Evolutionary conservation across 306 rosid genomes (phyloP).

Genomic region (Gleditsia sinensis): DNA sequence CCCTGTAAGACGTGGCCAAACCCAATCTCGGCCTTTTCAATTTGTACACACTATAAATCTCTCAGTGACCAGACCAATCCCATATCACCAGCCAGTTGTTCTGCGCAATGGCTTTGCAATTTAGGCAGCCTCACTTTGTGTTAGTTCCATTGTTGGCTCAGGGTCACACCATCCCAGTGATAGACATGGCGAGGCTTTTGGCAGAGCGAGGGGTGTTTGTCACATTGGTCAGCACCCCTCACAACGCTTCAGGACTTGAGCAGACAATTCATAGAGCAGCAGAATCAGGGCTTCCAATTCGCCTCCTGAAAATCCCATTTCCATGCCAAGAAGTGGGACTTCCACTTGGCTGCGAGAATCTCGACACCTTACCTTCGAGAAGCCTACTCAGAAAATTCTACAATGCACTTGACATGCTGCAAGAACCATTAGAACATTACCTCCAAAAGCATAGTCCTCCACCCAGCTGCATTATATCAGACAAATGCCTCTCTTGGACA

Average conservation of each 20-base stretch:
- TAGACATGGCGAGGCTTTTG: constrained; percentile 71
- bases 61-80: background rate
- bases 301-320: constrained; percentile 56
- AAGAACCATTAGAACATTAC: constrained; percentile 57
- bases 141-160: constrained; percentile 78
- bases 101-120: constrained; percentile 34
- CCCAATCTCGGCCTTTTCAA: background rate
- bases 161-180: constrained; percentile 91
- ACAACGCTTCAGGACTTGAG: constrained; percentile 61
- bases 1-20: background rate
- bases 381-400: constrained; percentile 55
- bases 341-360: constrained; percentile 69
- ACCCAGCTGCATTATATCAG: constrained; percentile 73
- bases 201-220: constrained; percentile 55
- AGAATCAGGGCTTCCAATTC: constrained; percentile 42
- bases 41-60: background rate
- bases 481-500: constrained; percentile 67
- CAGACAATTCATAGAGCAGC: constrained; percentile 44
- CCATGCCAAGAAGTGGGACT: constrained; percentile 67
- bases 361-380: constrained; percentile 65
- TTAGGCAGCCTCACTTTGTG: constrained; percentile 63
- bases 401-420: constrained; percentile 63
- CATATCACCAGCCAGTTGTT: background rate
- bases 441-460: constrained; percentile 38
- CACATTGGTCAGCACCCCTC: constrained; percentile 68